Base-by-base conservation (phyloP, 345 rosid genomes). In the Linum tenue region DNA sequence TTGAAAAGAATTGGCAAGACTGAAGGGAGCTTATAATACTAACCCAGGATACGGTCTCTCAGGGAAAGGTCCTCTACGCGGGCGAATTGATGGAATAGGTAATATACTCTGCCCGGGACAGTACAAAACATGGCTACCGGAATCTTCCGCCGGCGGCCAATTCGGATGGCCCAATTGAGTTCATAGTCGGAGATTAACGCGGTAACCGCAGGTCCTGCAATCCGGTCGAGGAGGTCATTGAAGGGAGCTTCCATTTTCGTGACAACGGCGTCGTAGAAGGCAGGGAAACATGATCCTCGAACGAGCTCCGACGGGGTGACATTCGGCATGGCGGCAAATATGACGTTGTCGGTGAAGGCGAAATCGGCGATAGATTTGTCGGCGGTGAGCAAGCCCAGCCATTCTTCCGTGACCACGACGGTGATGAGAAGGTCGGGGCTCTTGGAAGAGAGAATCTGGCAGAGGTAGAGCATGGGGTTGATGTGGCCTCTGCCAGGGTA, bases 401-500 rank as follows among this genome's bases (percentile, higher is more conserved):
- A 79, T 68, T 79, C 82, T 41, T 79, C 64, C 0, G 77, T 79
- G 59, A 72, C 40, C 5, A 79, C 67, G 15, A 79, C 64, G 63
- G 77, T 69, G 69, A 72, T 55, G 11, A 40, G 37, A 63, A 73
- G 16, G 48, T 59, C 59, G 3, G 60, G 60, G 42, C 55, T 59
- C 22, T 51, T 67, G 50, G 72, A 67, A 38, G 66, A 66, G n/a
- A 79, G 69, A 9, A 42, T 53, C 64, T 75, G 76, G 70, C 79
- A 70, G 36, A 76, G 66, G 72, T 70, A 69, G 77, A 78, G 56
- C 79, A 72, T 64, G 57, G 82, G 73, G 44, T 74, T 78, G 64
- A 74, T 51, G 67, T 74, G 78, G 58, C 76, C 78, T 40, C 76
- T 59, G 0, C 77, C 75, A 0, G 79, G 77, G 62, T 67, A 59